Conservation (phyloP, 1,284 basidiomycete species). For the Caloboletus firmus region DNA sequence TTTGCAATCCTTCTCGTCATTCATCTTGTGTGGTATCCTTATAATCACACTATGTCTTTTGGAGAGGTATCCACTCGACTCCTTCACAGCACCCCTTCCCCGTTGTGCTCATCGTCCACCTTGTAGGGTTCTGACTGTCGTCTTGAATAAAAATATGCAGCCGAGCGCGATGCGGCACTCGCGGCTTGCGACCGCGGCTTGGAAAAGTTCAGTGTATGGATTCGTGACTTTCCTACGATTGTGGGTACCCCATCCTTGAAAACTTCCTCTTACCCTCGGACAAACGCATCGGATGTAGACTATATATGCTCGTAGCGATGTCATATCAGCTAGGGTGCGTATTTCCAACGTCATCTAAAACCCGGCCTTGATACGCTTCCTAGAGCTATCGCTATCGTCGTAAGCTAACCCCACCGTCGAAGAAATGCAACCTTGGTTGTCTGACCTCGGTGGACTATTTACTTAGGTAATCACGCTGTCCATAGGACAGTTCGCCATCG, state of each 20-base stretch:
- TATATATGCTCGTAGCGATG: constrained; percentile 74
- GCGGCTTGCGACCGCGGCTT: constrained; percentile 46
- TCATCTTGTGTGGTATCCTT: constrained; percentile 46
- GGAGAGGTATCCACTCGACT: constrained; percentile 51
- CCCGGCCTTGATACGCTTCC: constrained; percentile 1
- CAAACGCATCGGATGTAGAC: constrained; percentile 36
- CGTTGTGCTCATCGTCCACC: constrained; percentile 1
- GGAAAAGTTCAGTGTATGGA: constrained; percentile 57
- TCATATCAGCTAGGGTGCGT: constrained; percentile 63
- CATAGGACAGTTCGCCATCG: constrained; percentile 55
- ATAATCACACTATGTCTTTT: constrained; percentile 49
- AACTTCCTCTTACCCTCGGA: neutral
- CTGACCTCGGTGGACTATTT: neutral
- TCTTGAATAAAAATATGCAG: constrained; percentile 47
- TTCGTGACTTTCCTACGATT: constrained; percentile 55
- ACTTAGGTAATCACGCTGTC: constrained; percentile 52
- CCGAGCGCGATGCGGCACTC: constrained; percentile 43
- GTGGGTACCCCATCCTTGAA: constrained; percentile 41
- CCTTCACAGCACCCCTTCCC: neutral
- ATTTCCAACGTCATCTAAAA: neutral
- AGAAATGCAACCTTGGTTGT: neutral
- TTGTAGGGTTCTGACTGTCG: constrained; percentile 50
- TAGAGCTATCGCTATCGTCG: constrained; percentile 57
- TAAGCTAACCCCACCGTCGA: constrained; percentile 32
- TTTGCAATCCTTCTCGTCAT: constrained; percentile 48